Conservation (phyloP, 169 alveolate genomes). For the Besnoitia besnoiti region DNA sequence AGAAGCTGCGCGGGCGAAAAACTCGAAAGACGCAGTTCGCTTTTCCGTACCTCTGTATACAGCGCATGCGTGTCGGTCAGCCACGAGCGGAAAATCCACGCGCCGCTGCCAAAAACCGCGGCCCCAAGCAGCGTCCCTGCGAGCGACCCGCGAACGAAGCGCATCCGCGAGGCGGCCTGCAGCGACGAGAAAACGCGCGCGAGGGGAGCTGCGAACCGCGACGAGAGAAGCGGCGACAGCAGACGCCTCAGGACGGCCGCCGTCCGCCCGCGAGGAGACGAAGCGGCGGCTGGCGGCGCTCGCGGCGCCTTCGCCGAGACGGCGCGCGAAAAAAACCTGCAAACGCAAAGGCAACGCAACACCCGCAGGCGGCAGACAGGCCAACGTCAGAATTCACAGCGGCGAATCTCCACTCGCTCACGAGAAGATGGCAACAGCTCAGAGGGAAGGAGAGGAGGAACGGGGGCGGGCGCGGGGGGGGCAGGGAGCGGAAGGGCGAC, state of each 20-base stretch:
- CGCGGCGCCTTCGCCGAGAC: not conserved
- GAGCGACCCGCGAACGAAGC: not conserved
- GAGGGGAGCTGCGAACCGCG: not conserved
- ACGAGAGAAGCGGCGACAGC: not conserved
- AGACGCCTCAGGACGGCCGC: not conserved
- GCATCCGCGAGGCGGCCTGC: not conserved
- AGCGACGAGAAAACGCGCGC: not conserved
- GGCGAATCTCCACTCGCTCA: no score
- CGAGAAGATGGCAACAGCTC: no score
- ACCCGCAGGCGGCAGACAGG: no score
- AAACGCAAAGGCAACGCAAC: not conserved
- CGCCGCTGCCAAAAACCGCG: not conserved
- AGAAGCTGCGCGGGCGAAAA: no score
- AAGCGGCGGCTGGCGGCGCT: not conserved
- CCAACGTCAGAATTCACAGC: no score
- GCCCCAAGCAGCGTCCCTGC: not conserved
- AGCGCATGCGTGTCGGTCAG: not conserved
- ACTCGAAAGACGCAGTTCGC: no score
- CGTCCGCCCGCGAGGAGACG: no score
- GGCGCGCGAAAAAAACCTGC: not conserved
- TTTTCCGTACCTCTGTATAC: not conserved
- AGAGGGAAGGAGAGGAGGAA: no score
- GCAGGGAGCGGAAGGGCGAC: no score
- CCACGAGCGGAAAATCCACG: not conserved
- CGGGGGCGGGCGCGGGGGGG: no score